phyloP scores from a whole-genome alignment of 2,329 filamentous ascomycete genomes.

The Aspergillus eucalypticola region DNA sequence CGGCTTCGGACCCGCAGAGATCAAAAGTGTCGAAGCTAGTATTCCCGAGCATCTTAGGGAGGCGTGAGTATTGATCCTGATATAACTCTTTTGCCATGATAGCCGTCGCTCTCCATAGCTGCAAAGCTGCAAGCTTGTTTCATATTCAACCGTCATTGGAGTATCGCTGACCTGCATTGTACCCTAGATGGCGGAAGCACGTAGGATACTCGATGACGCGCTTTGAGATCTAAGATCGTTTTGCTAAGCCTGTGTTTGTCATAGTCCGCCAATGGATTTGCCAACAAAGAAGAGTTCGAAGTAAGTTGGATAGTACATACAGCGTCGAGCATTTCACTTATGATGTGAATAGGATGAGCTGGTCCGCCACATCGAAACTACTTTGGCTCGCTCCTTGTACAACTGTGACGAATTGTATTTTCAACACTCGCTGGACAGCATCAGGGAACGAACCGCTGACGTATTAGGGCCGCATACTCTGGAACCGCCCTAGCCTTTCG shows the following conservation, averaged over 20 bases:
- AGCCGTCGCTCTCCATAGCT: neutral
- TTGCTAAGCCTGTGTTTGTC: neutral
- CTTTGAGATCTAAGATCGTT: too few relatives aligned
- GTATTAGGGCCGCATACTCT: conserved; percentile 74
- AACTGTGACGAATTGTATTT: conserved; percentile 84
- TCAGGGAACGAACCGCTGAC: neutral
- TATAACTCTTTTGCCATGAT: neutral
- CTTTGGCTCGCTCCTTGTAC: conserved; percentile 90
- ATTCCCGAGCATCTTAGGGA: conserved; percentile 87
- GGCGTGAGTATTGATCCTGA: conserved; percentile 60
- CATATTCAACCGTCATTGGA: neutral
- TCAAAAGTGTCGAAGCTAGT: conserved; percentile 87
- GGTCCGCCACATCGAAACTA: conserved; percentile 94
- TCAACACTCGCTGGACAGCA: neutral
- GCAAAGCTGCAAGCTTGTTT: neutral
- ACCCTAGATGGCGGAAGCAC: conserved; percentile 60
- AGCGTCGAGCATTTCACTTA: conserved; percentile 1
- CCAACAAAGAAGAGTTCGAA: conserved; percentile 76
- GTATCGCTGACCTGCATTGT: conserved; percentile 20
- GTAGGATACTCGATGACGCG: conserved; percentile 39
- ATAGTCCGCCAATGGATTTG: conserved; percentile 68
- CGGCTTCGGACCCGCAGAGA: conserved; percentile 85
- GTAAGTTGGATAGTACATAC: conserved; percentile 32
- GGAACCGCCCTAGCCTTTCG: conserved; percentile 90
- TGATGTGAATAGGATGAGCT: conserved; percentile 66